Evolutionary conservation across 2,329 filamentous ascomycete species (phyloP).

Genomic region (Trichoderma harzianum): DNA sequence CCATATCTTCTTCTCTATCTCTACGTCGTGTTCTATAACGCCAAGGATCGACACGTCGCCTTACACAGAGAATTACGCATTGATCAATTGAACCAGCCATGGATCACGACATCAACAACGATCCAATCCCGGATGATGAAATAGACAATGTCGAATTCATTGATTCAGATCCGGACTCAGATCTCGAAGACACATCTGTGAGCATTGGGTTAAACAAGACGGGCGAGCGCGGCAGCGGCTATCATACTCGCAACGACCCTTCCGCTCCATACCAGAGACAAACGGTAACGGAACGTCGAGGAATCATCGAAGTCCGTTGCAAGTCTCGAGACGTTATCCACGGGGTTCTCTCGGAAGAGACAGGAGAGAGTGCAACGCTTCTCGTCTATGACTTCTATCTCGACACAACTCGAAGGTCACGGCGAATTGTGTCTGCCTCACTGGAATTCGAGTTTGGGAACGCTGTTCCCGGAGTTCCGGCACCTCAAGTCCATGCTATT

Average conservation of each 20-base stretch:
- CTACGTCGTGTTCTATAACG: not conserved
- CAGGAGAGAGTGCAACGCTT: slow-evolving; percentile 24
- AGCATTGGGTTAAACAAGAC: slow-evolving; percentile 22
- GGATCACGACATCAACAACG: not conserved
- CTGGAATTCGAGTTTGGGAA: slow-evolving; percentile 25
- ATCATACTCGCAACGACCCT: slow-evolving; percentile 25
- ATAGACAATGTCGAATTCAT: not conserved
- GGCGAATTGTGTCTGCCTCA: slow-evolving; percentile 25
- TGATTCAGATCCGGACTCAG: slow-evolving; percentile 17
- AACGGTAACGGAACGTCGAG: slow-evolving; percentile 23
- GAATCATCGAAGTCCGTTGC: slow-evolving; percentile 28
- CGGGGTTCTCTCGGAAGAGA: slow-evolving; percentile 23
- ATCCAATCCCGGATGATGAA: slow-evolving; percentile 1
- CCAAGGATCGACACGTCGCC: not conserved
- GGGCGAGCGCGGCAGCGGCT: slow-evolving; percentile 22
- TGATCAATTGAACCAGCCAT: not conserved
- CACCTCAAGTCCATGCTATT: slow-evolving; percentile 21
- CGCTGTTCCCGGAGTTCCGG: not conserved
- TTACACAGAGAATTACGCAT: not conserved
- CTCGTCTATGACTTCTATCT: slow-evolving; percentile 28
- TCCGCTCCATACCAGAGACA: slow-evolving; percentile 23
- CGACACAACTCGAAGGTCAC: slow-evolving; percentile 23
- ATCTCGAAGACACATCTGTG: slow-evolving; percentile 21
- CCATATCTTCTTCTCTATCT: not conserved
- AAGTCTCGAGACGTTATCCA: slow-evolving; percentile 27